phyloP scores from a whole-genome alignment of 495 filamentous ascomycete species.

The Tuber melanosporum region DNA sequence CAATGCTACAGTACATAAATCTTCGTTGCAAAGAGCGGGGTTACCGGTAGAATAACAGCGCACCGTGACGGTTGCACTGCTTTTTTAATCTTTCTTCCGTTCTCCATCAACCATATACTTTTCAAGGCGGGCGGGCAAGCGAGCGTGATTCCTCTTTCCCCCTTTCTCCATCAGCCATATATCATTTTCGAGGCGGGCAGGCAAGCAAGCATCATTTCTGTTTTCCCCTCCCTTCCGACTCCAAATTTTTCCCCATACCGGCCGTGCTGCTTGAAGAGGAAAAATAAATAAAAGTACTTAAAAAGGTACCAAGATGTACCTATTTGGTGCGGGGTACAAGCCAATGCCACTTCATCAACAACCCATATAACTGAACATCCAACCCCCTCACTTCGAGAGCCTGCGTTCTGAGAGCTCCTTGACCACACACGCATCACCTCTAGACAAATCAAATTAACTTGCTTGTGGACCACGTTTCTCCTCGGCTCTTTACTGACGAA shows the following conservation, averaged over 20 bases:
- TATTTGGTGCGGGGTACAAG: constrained; percentile 34
- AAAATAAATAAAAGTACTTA: not conserved
- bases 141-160: not conserved
- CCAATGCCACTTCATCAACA: constrained; percentile 5
- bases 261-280: not conserved
- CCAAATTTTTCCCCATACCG: not conserved
- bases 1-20: not conserved
- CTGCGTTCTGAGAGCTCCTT: not conserved
- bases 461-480: constrained; percentile 19
- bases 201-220: not conserved
- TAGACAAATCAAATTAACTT: not conserved
- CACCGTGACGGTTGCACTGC: constrained; percentile 34
- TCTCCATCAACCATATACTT: not conserved
- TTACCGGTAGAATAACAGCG: constrained; percentile 22
- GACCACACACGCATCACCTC: not conserved
- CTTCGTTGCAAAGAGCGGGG: constrained; percentile 30
- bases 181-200: constrained; percentile 6
- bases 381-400: not conserved
- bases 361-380: constrained; percentile 4
- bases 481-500: not conserved
- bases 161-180: not conserved
- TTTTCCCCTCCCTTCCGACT: not conserved
- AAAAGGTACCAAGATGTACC: constrained; percentile 12
- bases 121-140: not conserved
- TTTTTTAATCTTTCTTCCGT: not conserved